A percentile compares a stretch with the other conserved stretches of the same genome.
Evolutionary conservation across 176 grass and related monocot species (phyloP).

Genomic region (maize (Zea mays)): Zm-B73-REFERENCE-NAM-5.0 NC_050100.1:180990001-180990500

Average conservation of each 20-base stretch:
- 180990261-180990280: constrained; percentile 42
- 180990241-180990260: not conserved
- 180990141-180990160: not conserved
- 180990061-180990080: not conserved
- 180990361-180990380: constrained; percentile 43
- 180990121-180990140: not conserved
- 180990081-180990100: not conserved
- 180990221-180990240: not conserved
- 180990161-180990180: not conserved
- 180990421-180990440: constrained; percentile 35
- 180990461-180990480: constrained; percentile 44
- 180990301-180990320: constrained; percentile 39
- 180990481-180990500: constrained; percentile 51
- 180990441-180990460: constrained; percentile 37
- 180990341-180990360: constrained; percentile 50
- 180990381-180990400: constrained; percentile 30
- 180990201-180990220: not conserved
- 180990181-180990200: not conserved
- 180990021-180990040: constrained; percentile 39
- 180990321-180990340: constrained; percentile 37
- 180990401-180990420: constrained; percentile 25
- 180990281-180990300: constrained; percentile 36
- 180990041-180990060: constrained; percentile 16
- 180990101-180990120: constrained; percentile 1
- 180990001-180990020: constrained; percentile 42